Conservation (phyloP, 345 rosid species). For the Arabis hirsuta region DNA sequence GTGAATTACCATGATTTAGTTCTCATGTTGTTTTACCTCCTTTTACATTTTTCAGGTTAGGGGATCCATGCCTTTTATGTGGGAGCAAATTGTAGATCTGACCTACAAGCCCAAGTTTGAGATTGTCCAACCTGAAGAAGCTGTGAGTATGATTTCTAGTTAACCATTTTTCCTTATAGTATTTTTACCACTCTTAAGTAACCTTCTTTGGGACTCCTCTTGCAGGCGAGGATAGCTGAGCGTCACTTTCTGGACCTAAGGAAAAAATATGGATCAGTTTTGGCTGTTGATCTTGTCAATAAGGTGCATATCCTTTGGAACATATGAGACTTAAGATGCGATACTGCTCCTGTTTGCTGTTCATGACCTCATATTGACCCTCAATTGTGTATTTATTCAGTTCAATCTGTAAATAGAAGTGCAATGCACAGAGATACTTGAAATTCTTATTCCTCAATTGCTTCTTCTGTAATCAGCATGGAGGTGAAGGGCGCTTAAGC, state of each 20-base stretch:
- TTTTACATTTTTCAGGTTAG: slow-evolving; percentile 58
- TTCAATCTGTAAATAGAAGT: background rate
- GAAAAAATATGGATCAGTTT: slow-evolving; percentile 81
- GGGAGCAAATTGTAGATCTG: slow-evolving; percentile 98
- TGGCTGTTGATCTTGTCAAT: slow-evolving; percentile 91
- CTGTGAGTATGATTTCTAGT: slow-evolving; percentile 60
- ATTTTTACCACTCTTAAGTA: slow-evolving; percentile 7
- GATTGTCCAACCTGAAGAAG: slow-evolving; percentile 82
- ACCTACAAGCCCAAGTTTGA: slow-evolving; percentile 96
- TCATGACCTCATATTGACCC: background rate
- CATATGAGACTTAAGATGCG: slow-evolving; percentile 5
- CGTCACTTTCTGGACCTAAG: slow-evolving; percentile 94
- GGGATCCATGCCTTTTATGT: slow-evolving; percentile 90
- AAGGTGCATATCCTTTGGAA: slow-evolving; percentile 52
- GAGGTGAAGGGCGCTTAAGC: slow-evolving; percentile 85
- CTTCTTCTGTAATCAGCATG: slow-evolving; percentile 66
- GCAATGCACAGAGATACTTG: slow-evolving; percentile 18
- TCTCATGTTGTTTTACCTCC: background rate
- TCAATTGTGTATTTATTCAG: background rate
- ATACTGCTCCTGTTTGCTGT: slow-evolving; percentile 11
- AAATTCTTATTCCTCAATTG: slow-evolving; percentile 30
- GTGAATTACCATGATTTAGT: background rate
- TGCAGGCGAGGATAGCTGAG: slow-evolving; percentile 78
- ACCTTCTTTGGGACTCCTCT: slow-evolving; percentile 23
- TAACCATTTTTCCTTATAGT: slow-evolving; percentile 12